A percentile compares a stretch with the other conserved stretches of the same genome.
Conservation (phyloP, 257 asterid genomes). For the Linderniella brevidens region DNA sequence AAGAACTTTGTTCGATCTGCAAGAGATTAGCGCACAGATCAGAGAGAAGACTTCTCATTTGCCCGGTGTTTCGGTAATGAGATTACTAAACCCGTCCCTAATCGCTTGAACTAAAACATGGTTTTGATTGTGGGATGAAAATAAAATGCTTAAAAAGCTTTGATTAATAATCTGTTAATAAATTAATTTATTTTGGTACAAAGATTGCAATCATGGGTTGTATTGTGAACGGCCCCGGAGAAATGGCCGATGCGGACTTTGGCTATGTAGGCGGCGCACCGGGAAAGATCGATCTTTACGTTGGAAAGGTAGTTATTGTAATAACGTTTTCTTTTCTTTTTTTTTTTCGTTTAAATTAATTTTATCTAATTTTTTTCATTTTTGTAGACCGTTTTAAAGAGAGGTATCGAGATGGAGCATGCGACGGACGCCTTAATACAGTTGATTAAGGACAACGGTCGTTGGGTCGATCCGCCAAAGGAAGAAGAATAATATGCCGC, state of each 20-base stretch:
- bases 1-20: constrained; percentile 92
- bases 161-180: too few species aligned
- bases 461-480: constrained; percentile 70
- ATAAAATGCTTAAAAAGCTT: too few species aligned
- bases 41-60: constrained; percentile 89
- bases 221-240: constrained; percentile 98
- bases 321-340: too few species aligned
- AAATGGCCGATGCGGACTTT: constrained; percentile 99
- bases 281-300: constrained; percentile 95
- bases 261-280: constrained; percentile 99
- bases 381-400: constrained; percentile 51
- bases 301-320: constrained; percentile 59
- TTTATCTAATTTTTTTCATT: background rate
- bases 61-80: constrained; percentile 92
- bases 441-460: constrained; percentile 68
- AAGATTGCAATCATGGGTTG: constrained; percentile 99
- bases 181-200: constrained; percentile 4
- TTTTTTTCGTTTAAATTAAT: too few species aligned
- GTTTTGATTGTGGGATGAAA: too few species aligned
- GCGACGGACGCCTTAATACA: constrained; percentile 78
- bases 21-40: constrained; percentile 89
- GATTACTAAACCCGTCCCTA: background rate
- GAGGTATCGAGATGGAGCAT: constrained; percentile 56
- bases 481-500: constrained; percentile 39
- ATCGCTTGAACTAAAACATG: too few species aligned